A percentile compares a stretch with the other conserved stretches of the same genome.
Evolutionary conservation across 202 grass and related monocot genomes (phyloP).

Genomic region (Panicum hallii): DNA sequence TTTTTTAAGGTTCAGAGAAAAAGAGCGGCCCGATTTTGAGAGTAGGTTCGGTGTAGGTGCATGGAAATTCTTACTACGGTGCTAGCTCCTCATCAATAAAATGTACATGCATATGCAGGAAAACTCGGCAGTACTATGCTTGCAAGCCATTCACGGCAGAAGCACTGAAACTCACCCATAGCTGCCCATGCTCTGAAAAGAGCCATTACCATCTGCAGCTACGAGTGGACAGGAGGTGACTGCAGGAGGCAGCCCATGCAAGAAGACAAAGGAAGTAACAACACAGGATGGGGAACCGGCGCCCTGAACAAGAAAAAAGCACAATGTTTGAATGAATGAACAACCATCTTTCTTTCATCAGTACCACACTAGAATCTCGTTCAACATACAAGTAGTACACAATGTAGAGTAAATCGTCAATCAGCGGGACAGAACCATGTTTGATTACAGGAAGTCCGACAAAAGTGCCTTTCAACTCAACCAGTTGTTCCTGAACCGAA

Average conservation of each 20-base stretch:
- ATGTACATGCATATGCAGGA: background rate
- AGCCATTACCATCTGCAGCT: background rate
- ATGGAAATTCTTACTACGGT: constrained; percentile 7
- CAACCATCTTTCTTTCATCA: constrained; percentile 29
- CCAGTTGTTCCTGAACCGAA: constrained; percentile 62
- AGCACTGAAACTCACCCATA: constrained; percentile 13
- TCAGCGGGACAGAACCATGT: background rate
- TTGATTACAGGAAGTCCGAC: constrained; percentile 2
- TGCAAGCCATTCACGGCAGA: constrained; percentile 25
- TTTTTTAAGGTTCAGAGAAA: background rate
- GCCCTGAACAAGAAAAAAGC: background rate
- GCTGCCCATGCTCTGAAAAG: constrained; percentile 5
- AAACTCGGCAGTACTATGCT: constrained; percentile 14
- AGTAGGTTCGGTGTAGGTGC: background rate
- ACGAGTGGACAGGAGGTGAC: constrained; percentile 2
- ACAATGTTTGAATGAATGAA: constrained; percentile 23
- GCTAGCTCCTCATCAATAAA: background rate
- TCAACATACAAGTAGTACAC: constrained; percentile 24
- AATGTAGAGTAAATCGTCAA: background rate
- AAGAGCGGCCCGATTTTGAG: background rate
- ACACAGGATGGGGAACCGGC: background rate
- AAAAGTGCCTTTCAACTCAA: constrained; percentile 53
- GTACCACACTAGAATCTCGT: constrained; percentile 8
- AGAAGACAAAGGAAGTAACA: constrained; percentile 34
- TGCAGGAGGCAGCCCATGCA: constrained; percentile 16